phyloP scores from a whole-genome alignment of 164 flowering plant species.

The Piper longum region DNA sequence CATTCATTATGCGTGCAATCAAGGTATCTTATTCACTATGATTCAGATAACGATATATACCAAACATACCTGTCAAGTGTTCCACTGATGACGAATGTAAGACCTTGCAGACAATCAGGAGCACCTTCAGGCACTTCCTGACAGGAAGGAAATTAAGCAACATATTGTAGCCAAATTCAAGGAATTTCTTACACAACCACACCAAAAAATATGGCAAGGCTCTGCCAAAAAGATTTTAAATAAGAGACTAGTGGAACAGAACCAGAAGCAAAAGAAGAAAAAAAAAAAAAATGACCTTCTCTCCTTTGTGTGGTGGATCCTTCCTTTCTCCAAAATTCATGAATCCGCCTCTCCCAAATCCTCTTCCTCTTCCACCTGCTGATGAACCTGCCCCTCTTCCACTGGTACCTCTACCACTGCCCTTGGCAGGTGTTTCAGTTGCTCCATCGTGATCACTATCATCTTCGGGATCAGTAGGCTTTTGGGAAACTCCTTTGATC shows the following conservation, averaged over 20 bases:
- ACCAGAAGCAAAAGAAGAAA: neutral
- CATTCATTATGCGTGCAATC: too few species aligned
- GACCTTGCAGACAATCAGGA: conserved; percentile 68
- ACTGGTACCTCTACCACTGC: conserved; percentile 14
- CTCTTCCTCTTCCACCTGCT: conserved; percentile 20
- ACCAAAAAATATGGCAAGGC: neutral
- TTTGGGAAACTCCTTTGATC: conserved; percentile 35
- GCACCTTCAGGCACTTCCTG: conserved; percentile 98
- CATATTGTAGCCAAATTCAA: too few species aligned
- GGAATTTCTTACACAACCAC: too few species aligned
- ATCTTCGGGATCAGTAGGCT: conserved; percentile 38
- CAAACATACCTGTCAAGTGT: conserved; percentile 83
- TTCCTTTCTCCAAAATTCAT: conserved; percentile 78
- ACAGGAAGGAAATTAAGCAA: neutral
- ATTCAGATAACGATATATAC: neutral
- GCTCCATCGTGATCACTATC: conserved; percentile 29
- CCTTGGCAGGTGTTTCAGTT: conserved; percentile 20
- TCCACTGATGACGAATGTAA: conserved; percentile 95
- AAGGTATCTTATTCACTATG: neutral
- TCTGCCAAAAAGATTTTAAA: too few species aligned
- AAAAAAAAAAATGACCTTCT: conserved; percentile 39
- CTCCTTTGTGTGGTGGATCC: conserved; percentile 97
- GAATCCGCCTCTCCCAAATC: conserved; percentile 84
- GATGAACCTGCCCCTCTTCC: conserved; percentile 6
- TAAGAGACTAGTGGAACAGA: neutral